Base-by-base conservation (phyloP, 345 rosid genomes). In the Toxicodendron radicans region DNA sequence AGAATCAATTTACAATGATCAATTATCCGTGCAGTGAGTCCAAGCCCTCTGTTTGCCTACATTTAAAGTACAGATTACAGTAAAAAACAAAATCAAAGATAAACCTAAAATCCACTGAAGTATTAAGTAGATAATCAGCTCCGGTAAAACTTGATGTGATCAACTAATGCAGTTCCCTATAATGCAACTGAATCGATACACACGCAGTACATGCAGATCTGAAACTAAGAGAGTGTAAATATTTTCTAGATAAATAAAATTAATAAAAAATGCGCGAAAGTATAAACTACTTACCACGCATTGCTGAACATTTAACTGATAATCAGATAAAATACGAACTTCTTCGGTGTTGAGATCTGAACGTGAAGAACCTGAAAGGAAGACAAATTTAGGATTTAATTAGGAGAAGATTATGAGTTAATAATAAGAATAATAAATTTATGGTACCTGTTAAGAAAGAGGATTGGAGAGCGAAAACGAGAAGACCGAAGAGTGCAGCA, bases 1-100 rank as follows among this genome's bases (percentile, higher is more conserved):
- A 95, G 95, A 71, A 81, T 79, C 80, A 95, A 76, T 59, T 89
- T 89, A 83, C 99, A 95, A 56, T 90, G 96, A 76, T 93, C 96
- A 21, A 83, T 77, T 27, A 89, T 81, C 58, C 86, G 83, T 8
- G 96, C 92, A 32, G 93, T 77, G 65, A 93, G 91, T 81, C 99
- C 98, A 66, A 93, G 91, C 57, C 99, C 99, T 81, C 96, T 90
- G 72, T 89, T 82, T 10, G 89, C 93, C 98, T 95, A 81, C 81
- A 81, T 54, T 52, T 53, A 8, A 61, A 23, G 60, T 5, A 68
- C n/a, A 76, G 8, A 21, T 32, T 4, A 61, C 32, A 73, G 11
- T 45, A 7, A 61, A 38, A 23, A 56, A 7, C 35, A 41, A 43
- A 65, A 65, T 11, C 21, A 41, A 30, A 58, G 1, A 58, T 17